A percentile compares a stretch with the other conserved stretches of the same genome.
Evolutionary conservation across 2,329 filamentous ascomycete species (phyloP).

Genomic region (Sporothrix dimorphospora): DNA sequence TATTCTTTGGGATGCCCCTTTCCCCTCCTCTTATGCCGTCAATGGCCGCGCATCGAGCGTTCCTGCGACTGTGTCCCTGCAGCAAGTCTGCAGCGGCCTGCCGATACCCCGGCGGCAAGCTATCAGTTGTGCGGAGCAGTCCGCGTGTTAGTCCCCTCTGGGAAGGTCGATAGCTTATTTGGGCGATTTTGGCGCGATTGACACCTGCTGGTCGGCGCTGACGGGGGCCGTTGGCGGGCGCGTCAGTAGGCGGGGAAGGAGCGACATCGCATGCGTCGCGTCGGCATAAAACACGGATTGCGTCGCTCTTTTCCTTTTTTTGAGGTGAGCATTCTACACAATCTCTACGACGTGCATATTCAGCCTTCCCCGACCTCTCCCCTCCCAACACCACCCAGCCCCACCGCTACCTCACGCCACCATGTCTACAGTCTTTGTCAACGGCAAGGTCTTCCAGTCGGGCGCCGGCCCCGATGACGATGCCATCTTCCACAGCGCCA

Average conservation of each 20-base stretch:
- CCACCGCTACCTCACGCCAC: neutral
- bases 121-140: constrained; percentile 24
- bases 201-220: neutral
- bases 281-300: constrained; percentile 9
- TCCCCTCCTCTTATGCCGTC: neutral
- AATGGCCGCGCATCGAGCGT: neutral
- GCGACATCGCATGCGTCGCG: constrained; percentile 15
- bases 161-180: constrained; percentile 25
- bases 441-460: constrained; percentile 53
- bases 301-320: neutral
- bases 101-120: constrained; percentile 16
- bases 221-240: neutral
- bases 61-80: neutral
- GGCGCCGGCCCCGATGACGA: constrained; percentile 35
- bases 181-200: constrained; percentile 8
- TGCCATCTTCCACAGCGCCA: constrained; percentile 43
- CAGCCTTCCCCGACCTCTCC: neutral
- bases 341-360: neutral
- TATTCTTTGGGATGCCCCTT: neutral
- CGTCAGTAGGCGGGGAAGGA: neutral
- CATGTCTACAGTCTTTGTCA: constrained; percentile 42
- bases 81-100: neutral
- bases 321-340: neutral
- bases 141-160: constrained; percentile 22
- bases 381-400: neutral